These are phyloP conservation scores for Millerago galiae DNA, from an alignment of 805 yeast genomes.

Conservation along the genomic window DNA sequence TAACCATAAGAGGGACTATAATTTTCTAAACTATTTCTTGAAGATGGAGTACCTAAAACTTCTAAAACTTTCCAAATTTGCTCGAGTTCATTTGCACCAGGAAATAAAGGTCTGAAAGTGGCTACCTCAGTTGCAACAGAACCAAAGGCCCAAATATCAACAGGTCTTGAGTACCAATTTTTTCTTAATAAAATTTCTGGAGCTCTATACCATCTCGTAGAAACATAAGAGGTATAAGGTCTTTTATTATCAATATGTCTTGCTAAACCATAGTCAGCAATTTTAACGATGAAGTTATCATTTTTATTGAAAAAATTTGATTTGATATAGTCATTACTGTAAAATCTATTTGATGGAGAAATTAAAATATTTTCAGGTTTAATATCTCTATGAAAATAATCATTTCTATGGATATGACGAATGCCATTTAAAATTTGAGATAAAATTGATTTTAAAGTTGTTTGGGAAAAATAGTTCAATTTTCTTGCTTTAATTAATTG, in stretches of 20 bases:
- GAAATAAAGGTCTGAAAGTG: constrained; percentile 71
- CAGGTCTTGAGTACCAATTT: constrained; percentile 55
- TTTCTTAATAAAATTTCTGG: constrained; percentile 73
- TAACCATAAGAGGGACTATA: constrained; percentile 56
- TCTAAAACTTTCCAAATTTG: constrained; percentile 66
- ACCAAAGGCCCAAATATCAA: constrained; percentile 86
- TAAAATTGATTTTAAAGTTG: constrained; percentile 58
- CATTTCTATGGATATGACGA: constrained; percentile 67
- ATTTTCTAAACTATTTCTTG: constrained; percentile 19
- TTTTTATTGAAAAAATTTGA: constrained; percentile 17
- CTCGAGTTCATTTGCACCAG: constrained; percentile 75
- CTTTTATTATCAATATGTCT: constrained; percentile 46
- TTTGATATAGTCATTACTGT: constrained; percentile 29
- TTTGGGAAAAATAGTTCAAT: constrained; percentile 44
- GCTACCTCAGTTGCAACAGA: constrained; percentile 70
- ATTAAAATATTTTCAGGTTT: constrained; percentile 91
- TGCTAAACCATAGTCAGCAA: constrained; percentile 79
- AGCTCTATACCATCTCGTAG: constrained; percentile 83
- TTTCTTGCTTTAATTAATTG: constrained; percentile 67
- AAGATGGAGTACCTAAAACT: constrained; percentile 67
- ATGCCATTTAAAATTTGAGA: constrained; percentile 72
- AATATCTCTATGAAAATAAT: constrained; percentile 80
- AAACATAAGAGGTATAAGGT: constrained; percentile 68
- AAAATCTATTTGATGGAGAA: constrained; percentile 49
- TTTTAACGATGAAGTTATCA: constrained; percentile 53